phyloP scores from a whole-genome alignment of 495 filamentous ascomycete species.

The Penicillium angulare region DNA sequence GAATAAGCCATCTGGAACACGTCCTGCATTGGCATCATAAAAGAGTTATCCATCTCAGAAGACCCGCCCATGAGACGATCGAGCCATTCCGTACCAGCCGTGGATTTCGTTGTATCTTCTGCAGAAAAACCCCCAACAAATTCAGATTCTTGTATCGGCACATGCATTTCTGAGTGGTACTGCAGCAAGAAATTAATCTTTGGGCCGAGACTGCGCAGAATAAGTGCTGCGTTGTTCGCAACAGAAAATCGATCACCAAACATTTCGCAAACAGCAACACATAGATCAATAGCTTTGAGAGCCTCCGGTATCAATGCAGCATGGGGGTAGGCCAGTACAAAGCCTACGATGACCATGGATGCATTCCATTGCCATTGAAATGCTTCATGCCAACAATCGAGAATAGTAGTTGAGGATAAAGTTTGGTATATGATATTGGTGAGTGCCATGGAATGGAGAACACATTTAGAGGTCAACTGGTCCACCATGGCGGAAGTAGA shows the following conservation, averaged over 20 bases:
- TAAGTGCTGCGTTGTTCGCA: conserved; percentile 37
- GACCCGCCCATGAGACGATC: conserved; percentile 4
- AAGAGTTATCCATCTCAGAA: neutral
- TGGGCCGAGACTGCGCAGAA: neutral
- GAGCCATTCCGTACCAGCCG: neutral
- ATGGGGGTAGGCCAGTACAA: conserved; percentile 42
- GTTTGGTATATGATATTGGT: conserved; percentile 51
- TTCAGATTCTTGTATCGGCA: neutral
- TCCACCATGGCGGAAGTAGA: conserved; percentile 24
- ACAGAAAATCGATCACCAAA: conserved; percentile 44
- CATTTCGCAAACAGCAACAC: conserved; percentile 44
- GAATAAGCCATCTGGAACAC: conserved; percentile 6
- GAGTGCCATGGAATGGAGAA: conserved; percentile 47
- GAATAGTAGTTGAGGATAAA: conserved; percentile 39
- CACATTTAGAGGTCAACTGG: conserved; percentile 33
- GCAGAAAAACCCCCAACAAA: neutral
- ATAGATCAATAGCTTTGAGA: conserved; percentile 35
- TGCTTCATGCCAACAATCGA: conserved; percentile 49
- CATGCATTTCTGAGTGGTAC: neutral
- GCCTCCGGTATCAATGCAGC: conserved; percentile 24
- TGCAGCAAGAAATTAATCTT: conserved; percentile 1
- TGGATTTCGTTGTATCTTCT: neutral
- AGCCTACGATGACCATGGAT: conserved; percentile 49
- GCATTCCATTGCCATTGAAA: conserved; percentile 56
- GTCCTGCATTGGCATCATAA: conserved; percentile 1